These are phyloP conservation scores for Colletotrichum lentis DNA, from an alignment of 2,329 filamentous ascomycete species.

Conservation along the genomic window DNA sequence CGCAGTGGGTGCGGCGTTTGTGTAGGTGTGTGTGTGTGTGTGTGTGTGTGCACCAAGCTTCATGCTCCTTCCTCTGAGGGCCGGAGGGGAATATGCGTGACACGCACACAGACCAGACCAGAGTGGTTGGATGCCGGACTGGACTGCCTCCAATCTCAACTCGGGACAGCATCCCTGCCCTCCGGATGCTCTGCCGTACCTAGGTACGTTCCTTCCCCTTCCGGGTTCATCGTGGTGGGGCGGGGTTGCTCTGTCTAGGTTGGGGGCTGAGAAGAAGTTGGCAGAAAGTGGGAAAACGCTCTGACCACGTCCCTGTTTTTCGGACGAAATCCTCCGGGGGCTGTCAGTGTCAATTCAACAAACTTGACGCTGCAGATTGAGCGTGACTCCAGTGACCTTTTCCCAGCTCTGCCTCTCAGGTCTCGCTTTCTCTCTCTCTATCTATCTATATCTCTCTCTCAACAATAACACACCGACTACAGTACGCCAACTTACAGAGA, in stretches of 20 bases:
- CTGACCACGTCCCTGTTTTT: constrained; percentile 10
- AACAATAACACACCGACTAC: not conserved
- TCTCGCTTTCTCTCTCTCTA: not conserved
- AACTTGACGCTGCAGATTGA: not conserved
- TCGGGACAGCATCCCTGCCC: not conserved
- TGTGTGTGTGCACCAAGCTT: not conserved
- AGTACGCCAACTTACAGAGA: not conserved
- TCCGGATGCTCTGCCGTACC: constrained; percentile 4
- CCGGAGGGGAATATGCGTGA: not conserved
- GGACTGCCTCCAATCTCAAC: not conserved
- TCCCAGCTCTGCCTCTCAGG: no score
- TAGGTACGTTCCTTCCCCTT: constrained; percentile 5
- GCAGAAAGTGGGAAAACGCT: constrained; percentile 22
- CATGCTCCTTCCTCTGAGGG: not conserved
- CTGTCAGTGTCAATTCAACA: not conserved
- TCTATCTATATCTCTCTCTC: not conserved
- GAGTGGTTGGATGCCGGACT: not conserved
- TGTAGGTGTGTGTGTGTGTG: not conserved
- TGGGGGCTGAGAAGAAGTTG: constrained; percentile 2
- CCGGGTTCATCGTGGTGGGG: not conserved
- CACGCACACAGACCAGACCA: not conserved
- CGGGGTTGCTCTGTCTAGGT: not conserved
- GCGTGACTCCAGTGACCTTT: no score
- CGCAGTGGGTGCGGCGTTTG: not conserved
- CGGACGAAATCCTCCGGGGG: constrained; percentile 33